Evolutionary conservation across 2,329 filamentous ascomycete species (phyloP), one percentile per base, ranked within the genome.

Genomic region (Penicillium frequentans): DNA sequence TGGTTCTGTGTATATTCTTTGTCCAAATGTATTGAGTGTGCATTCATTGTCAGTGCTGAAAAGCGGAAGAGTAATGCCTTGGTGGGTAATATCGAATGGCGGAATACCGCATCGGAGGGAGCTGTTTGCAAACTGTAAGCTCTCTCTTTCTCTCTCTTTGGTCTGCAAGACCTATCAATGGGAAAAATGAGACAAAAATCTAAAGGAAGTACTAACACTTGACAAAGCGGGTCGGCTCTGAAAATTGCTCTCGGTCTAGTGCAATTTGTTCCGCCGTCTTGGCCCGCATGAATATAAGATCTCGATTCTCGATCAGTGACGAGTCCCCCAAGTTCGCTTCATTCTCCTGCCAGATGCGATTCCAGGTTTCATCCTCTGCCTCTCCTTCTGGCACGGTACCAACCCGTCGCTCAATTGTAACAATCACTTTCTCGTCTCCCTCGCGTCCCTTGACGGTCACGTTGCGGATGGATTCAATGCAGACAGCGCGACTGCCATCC

Each of bases 31-130:
- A 99, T 97, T 16, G 84, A 81, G 75, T 99, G 95, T 1, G 91
- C 91, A 74, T 99, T 99, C 79, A 91, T 93, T 2, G 90, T 93
- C 33, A 99, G 84, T 0, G 92, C 92, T 21, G 90, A 95, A 79
- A 93, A 98, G 57, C 93, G 86, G 77, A 96, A 96, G 53, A 99
- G 85, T 5, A 97, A 83, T 5, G 83, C 79, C 3, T 84, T 80
- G 2, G 87, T 87, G 1, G 92, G 91, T 0, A 77, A 83, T 24
- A 96, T 76, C 0, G 78, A 76, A 64, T 89, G 80, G 19, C 76
- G 78, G 64, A 86, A 84, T 47, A 83, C 78, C 1, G 86, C 79
- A n/a, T 74, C 57, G 3, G 75, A 67, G 21, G 81, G 81, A 14
- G 82, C 82, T 81, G 16, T 70, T 42, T 29, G 43, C 29, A 42